These are phyloP conservation scores for Phytophthora foliorum DNA, from an alignment of 352 stramenopile species.

Conservation along the genomic window DNA sequence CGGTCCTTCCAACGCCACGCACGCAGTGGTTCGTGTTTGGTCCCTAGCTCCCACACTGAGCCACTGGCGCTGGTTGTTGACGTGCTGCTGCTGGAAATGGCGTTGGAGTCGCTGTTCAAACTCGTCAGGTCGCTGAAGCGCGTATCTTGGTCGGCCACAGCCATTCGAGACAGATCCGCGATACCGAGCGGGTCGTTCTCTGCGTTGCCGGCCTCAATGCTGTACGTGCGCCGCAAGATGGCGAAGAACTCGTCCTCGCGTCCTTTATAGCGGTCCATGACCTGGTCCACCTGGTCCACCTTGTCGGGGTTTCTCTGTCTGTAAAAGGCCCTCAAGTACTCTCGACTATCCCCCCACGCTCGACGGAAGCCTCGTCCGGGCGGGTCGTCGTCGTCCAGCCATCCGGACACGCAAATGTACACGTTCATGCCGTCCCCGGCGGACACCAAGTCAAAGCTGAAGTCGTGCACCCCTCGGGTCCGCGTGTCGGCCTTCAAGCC, in stretches of 20 bases:
- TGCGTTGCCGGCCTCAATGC: slow-evolving; percentile 41
- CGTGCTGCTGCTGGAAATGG: slow-evolving; percentile 39
- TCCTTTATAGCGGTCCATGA: slow-evolving; percentile 85
- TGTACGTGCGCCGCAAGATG: slow-evolving; percentile 75
- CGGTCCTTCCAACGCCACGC: slow-evolving; percentile 89
- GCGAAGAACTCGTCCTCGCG: slow-evolving; percentile 88
- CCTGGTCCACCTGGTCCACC: slow-evolving; percentile 81
- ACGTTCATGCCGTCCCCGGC: slow-evolving; percentile 88
- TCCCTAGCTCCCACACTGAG: slow-evolving; percentile 43
- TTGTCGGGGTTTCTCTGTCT: slow-evolving; percentile 73
- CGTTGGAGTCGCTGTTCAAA: slow-evolving; percentile 47
- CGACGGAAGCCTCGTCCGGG: slow-evolving; percentile 65
- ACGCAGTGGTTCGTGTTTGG: slow-evolving; percentile 50
- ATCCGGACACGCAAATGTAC: slow-evolving; percentile 89
- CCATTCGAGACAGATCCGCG: slow-evolving; percentile 41
- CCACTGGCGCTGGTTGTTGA: slow-evolving; percentile 15
- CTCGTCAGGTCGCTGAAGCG: slow-evolving; percentile 42
- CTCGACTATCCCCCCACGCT: slow-evolving; percentile 81
- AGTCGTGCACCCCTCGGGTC: slow-evolving; percentile 81
- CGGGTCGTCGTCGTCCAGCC: slow-evolving; percentile 84
- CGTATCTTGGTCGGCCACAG: slow-evolving; percentile 32
- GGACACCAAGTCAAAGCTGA: slow-evolving; percentile 85
- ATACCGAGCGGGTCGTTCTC: slow-evolving; percentile 62
- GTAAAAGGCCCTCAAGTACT: slow-evolving; percentile 86
- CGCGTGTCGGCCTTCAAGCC: slow-evolving; percentile 84